These are phyloP conservation scores for Cardamine chenopodiifolia DNA, from an alignment of 345 rosid genomes.

Conservation along the genomic window DNA sequence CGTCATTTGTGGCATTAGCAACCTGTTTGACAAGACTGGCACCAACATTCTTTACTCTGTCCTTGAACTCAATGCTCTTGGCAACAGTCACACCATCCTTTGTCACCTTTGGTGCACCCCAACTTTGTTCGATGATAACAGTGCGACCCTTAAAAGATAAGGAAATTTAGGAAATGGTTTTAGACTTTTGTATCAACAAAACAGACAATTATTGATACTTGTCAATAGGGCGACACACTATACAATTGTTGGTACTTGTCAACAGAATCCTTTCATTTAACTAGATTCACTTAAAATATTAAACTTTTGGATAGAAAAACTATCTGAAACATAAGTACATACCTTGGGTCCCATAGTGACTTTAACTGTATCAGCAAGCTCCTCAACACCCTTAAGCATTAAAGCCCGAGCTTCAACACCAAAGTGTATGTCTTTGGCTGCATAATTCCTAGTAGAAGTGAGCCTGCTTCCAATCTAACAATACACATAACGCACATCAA, in stretches of 20 bases:
- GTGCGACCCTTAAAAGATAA: slow-evolving; percentile 69
- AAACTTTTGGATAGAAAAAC: neutral
- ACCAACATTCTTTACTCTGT: slow-evolving; percentile 83
- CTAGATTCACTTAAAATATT: neutral
- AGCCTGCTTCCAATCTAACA: slow-evolving; percentile 72
- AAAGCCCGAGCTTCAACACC: slow-evolving; percentile 88
- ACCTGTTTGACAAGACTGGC: slow-evolving; percentile 99
- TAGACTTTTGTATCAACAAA: neutral
- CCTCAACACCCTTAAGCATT: slow-evolving; percentile 96
- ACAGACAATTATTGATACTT: neutral
- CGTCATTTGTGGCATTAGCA: slow-evolving; percentile 97
- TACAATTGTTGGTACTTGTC: neutral
- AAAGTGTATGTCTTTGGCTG: slow-evolving; percentile 82
- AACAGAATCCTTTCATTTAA: neutral
- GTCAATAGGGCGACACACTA: neutral
- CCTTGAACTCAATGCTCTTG: slow-evolving; percentile 93
- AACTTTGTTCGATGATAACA: slow-evolving; percentile 95
- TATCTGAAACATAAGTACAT: neutral
- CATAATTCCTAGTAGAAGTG: slow-evolving; percentile 80
- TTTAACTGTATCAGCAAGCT: slow-evolving; percentile 89
- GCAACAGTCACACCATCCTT: slow-evolving; percentile 99
- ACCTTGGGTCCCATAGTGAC: slow-evolving; percentile 99
- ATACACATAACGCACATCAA: neutral
- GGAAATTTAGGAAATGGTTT: slow-evolving; percentile 1
- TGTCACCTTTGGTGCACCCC: slow-evolving; percentile 94